Percentiles rank a stretch among this genome's conserved stretches.
Evolutionary conservation across 2,329 filamentous ascomycete genomes (phyloP).

Genomic region (Gnomoniopsis sp.): DNA sequence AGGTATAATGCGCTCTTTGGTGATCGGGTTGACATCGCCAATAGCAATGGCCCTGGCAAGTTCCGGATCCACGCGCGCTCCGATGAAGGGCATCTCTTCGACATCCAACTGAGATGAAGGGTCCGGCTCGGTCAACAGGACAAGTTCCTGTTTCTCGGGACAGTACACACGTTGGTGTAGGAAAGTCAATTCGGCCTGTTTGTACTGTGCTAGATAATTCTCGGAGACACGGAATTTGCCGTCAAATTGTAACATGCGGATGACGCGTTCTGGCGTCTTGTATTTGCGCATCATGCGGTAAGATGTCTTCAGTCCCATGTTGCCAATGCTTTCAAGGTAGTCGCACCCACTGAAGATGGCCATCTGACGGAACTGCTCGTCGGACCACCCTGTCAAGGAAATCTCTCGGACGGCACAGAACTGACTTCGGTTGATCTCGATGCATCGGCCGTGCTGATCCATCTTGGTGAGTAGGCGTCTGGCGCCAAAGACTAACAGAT

Average conservation of each 20-base stretch:
- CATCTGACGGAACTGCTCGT: conserved; percentile 89
- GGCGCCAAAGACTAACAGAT: conserved; percentile 91
- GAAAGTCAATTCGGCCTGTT: conserved; percentile 87
- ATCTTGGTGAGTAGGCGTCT: conserved; percentile 89
- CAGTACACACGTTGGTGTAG: conserved; percentile 94
- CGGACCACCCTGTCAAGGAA: conserved; percentile 86
- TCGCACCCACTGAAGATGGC: conserved; percentile 95
- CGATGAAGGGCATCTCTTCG: conserved; percentile 78
- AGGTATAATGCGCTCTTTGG: conserved; percentile 63
- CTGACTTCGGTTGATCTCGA: conserved; percentile 85
- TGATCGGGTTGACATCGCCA: conserved; percentile 86
- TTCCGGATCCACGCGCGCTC: conserved; percentile 64
- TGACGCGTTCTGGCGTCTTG: conserved; percentile 77
- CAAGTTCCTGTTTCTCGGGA: conserved; percentile 64
- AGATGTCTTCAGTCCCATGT: conserved; percentile 89
- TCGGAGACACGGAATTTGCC: conserved; percentile 78
- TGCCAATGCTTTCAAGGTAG: conserved; percentile 81
- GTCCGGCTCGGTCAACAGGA: conserved; percentile 69
- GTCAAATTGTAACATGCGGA: conserved; percentile 84
- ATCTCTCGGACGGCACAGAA: conserved; percentile 88
- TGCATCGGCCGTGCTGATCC: conserved; percentile 87
- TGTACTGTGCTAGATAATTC: conserved; percentile 77
- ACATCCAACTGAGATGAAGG: conserved; percentile 52
- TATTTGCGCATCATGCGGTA: conserved; percentile 87
- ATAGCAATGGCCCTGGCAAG: conserved; percentile 71